Base-by-base conservation (phyloP, 2,329 filamentous ascomycete species). In the Geosmithia putterillii region DNA sequence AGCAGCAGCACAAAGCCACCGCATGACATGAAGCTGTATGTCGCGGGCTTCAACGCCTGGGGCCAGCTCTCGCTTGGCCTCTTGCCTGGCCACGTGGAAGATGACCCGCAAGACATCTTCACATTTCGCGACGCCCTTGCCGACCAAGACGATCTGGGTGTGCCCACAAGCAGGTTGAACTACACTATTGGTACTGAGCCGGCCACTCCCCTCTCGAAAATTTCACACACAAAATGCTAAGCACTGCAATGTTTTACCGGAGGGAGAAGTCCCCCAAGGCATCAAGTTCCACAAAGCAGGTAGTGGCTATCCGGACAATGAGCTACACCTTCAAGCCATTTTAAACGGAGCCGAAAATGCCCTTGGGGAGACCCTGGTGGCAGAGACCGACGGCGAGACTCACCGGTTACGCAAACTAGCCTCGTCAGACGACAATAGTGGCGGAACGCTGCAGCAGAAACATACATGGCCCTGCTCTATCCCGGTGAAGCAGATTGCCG, bases 41-140 rank as follows among this genome's bases (percentile, higher is more conserved):
- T 68, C 37, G 50, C 70, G 3, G 76, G 76, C 36, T 71, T 75
- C 58, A 80, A 81, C 52, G 72, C 74, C 43, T 80, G 72, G 72
- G 57, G 59, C 44, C 75, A 80, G 51, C 63, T 79, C 15, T 49
- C 53, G 2, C 70, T 76, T 12, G 46, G 45, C 7, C n/a, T 12
- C 6, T n/a, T 4, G 4, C 4, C 14, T 17, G 23, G 37, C 7
- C 40, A 9, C 5, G 35, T 15, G 7, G 47, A 46, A 4, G 40
- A 52, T 2, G 66, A 74, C 36, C 63, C 67, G 4, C 56, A 65
- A 4, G 76, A 79, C 50, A 17, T 74, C 4, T 46, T 46, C 17
- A 46, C 51, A 1, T 78, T 79, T 46, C 57, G 57, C 38, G 60
- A 60, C 41, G 52, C 74, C 6, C 51, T 75, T n/a, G n/a, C n/a